Evolutionary conservation across 805 yeast genomes (phyloP), one percentile per base, ranked within the genome.

Genomic region (Grigorovia humatica): DNA sequence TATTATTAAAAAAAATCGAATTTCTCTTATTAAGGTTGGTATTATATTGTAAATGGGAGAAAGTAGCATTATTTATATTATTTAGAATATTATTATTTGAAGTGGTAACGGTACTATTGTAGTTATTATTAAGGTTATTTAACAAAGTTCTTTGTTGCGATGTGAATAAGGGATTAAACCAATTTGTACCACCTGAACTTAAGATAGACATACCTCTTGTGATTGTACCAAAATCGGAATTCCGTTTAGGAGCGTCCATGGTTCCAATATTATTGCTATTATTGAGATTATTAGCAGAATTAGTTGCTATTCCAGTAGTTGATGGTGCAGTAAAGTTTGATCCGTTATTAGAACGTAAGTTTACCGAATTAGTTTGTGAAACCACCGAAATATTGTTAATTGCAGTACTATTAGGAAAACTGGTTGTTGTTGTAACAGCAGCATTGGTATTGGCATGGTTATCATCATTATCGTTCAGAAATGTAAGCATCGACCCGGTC

Each of bases 41-140:
- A 38, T 38, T 38, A 38, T 12, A 38, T 15, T 38, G n/a, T 38
- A 38, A 38, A 8, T 38, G 42, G 7, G 42, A 8, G 15, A 38
- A 38, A 38, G 2, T 38, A 38, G 19, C 35, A 19, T 35, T 15
- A 11, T 9, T 19, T 46, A 19, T 9, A 19, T 35, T 32, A 18
- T 40, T 19, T 18, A 40, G 48, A 46, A 46, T 46, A 35, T 46
- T 43, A n/a, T 20, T 46, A 20, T 62, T 32, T 59, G 51, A 43
- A 54, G 38, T 17, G 57, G 59, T 43, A 54, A 59, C 29, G 59
- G 51, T 44, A 55, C 40, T 64, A 55, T 78, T 66, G 12, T 57
- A 49, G 4, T 59, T 52, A 23, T 19, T 50, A 30, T 47, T 47
- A 1, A 44, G n/a, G 23, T 38, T 38, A 38, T n/a, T 38, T n/a